Percentiles rank a stretch among this genome's conserved stretches.
Conservation (phyloP, 495 filamentous ascomycete species). For the Penicillium odoratum region DNA sequence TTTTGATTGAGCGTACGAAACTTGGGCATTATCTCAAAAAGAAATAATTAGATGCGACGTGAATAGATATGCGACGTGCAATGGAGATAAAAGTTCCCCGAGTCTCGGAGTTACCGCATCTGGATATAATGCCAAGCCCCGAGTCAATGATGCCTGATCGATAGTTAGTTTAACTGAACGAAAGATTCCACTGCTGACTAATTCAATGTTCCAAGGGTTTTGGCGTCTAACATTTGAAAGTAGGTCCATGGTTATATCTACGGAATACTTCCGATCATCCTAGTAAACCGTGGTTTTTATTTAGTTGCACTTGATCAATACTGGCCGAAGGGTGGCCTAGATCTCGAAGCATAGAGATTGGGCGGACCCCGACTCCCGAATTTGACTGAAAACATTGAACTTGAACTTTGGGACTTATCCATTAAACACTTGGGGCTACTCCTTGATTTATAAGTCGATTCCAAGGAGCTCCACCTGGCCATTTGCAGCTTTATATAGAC, state of each 20-base stretch:
- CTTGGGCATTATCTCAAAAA: neutral
- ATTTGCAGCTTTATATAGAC: neutral
- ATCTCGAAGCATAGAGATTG: too few species aligned
- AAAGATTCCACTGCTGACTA: too few species aligned
- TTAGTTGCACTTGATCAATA: too few species aligned
- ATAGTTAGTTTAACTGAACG: too few species aligned
- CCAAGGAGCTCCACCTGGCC: neutral
- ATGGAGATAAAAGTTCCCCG: constrained; percentile 13
- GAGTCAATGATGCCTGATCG: constrained; percentile 1
- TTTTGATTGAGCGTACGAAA: neutral
- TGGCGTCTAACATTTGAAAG: too few species aligned
- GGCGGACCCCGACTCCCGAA: too few species aligned
- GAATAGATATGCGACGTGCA: constrained; percentile 8
- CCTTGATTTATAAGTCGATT: neutral
- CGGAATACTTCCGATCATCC: too few species aligned
- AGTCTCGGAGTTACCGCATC: constrained; percentile 21
- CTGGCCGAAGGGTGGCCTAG: too few species aligned
- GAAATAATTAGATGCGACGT: neutral
- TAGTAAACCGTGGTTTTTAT: too few species aligned
- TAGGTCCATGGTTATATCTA: too few species aligned
- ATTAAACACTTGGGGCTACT: neutral
- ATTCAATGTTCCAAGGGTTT: too few species aligned
- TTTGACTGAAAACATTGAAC: too few species aligned
- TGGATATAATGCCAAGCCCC: constrained; percentile 14
- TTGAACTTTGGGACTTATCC: neutral